Percentiles rank a stretch among this genome's conserved stretches.
Conservation (phyloP, 169 alveolate genomes). For the Plasmodium blacklocki region DNA sequence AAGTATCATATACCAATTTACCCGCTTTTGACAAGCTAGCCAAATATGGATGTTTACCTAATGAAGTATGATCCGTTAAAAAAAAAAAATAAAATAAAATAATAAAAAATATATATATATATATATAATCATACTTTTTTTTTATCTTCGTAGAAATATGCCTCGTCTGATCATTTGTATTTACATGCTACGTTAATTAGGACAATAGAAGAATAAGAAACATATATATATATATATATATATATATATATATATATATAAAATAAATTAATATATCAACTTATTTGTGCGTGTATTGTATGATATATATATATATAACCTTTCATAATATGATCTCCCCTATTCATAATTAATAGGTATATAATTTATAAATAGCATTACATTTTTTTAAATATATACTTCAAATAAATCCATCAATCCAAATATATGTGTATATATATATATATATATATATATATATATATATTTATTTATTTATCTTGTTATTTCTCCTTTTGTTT, state of each 20-base stretch:
- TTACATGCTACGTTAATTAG: conserved; percentile 71
- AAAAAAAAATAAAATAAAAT: not conserved
- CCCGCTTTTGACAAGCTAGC: conserved; percentile 48
- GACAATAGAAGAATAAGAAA: conserved; percentile 12
- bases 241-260: not conserved
- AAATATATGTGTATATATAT: no score
- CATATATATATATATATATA: not conserved
- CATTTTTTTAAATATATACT: no score
- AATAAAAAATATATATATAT: not conserved
- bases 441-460: no score
- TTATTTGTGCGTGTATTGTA: no score
- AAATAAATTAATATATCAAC: no score
- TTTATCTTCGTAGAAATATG: conserved; percentile 42
- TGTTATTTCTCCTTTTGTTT: no score
- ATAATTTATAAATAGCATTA: no score
- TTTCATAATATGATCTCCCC: no score
- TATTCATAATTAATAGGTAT: no score
- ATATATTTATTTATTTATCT: no score
- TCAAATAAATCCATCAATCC: no score
- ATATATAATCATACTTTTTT: not conserved
- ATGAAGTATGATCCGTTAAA: conserved; percentile 23
- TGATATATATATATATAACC: no score
- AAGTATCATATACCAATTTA: conserved; percentile 40
- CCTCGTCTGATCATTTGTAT: conserved; percentile 68
- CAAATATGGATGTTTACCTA: conserved; percentile 70